Conservation (phyloP, 2,329 filamentous ascomycete genomes). For the Ambrosiella beaveri region DNA sequence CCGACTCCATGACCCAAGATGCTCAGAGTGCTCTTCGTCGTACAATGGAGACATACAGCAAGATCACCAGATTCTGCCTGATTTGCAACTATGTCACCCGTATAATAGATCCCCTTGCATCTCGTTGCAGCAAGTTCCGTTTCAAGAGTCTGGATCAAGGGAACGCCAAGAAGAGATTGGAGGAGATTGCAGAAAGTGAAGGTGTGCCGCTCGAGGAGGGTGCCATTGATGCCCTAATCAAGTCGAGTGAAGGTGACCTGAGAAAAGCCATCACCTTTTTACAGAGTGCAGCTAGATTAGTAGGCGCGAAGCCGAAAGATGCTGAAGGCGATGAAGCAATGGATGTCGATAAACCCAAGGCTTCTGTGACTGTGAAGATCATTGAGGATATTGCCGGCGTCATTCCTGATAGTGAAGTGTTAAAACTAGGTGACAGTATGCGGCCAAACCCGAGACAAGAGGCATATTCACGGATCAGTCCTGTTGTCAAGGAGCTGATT, state of each 20-base stretch:
- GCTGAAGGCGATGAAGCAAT: slow-evolving; percentile 41
- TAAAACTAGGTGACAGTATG: slow-evolving; percentile 55
- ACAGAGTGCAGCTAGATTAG: slow-evolving; percentile 80
- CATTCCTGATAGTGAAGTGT: slow-evolving; percentile 61
- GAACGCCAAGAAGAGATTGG: slow-evolving; percentile 62
- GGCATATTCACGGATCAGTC: slow-evolving; percentile 57
- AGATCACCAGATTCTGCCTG: slow-evolving; percentile 91
- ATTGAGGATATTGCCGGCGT: slow-evolving; percentile 95
- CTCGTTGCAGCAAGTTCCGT: slow-evolving; percentile 86
- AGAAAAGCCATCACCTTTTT: slow-evolving; percentile 91
- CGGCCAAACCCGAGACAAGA: slow-evolving; percentile 48
- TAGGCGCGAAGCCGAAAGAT: slow-evolving; percentile 45
- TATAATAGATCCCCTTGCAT: slow-evolving; percentile 91
- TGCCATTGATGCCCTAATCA: slow-evolving; percentile 67
- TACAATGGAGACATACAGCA: slow-evolving; percentile 96
- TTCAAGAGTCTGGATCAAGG: slow-evolving; percentile 90
- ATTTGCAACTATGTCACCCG: slow-evolving; percentile 98
- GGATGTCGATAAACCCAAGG: slow-evolving; percentile 33
- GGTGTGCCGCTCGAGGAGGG: slow-evolving; percentile 59
- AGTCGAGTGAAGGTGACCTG: slow-evolving; percentile 83
- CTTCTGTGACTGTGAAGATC: slow-evolving; percentile 53
- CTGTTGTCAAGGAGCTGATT: slow-evolving; percentile 74
- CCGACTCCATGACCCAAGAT: slow-evolving; percentile 97
- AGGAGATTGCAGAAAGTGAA: slow-evolving; percentile 68
- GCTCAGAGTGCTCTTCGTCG: slow-evolving; percentile 81